Conservation (phyloP, 148 eudicot species). For the Pharnaceum exiguum region DNA sequence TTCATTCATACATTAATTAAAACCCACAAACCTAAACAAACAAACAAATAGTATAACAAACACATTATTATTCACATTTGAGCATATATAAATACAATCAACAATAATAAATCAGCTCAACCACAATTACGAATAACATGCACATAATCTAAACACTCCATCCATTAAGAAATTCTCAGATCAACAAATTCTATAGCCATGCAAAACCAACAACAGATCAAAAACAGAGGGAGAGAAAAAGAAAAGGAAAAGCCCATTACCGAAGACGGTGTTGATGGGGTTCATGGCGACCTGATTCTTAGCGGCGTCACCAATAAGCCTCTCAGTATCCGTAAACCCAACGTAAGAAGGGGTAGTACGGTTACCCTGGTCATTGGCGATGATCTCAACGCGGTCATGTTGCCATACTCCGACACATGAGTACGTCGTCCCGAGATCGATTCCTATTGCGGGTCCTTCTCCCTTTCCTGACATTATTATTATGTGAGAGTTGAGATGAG, state of each 20-base stretch:
- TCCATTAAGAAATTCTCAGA: too few relatives aligned
- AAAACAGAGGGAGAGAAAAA: background rate
- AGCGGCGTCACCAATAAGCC: slow-evolving; percentile 29
- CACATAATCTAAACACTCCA: background rate
- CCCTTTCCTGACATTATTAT: slow-evolving; percentile 20
- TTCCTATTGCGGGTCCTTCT: slow-evolving; percentile 26
- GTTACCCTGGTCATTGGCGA: slow-evolving; percentile 33
- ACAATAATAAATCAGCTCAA: too few relatives aligned
- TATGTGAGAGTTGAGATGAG: background rate
- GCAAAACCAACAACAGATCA: too few relatives aligned
- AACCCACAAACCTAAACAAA: too few relatives aligned
- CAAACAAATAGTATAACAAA: too few relatives aligned
- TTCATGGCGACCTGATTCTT: slow-evolving; percentile 34
- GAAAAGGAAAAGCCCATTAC: slow-evolving; percentile 2
- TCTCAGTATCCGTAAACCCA: slow-evolving; percentile 23
- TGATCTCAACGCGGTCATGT: slow-evolving; percentile 27
- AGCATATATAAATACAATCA: too few relatives aligned
- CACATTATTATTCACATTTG: too few relatives aligned
- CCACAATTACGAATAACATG: too few relatives aligned
- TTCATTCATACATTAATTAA: too few relatives aligned
- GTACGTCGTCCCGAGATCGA: slow-evolving; percentile 25
- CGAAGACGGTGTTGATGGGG: slow-evolving; percentile 30
- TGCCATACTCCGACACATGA: slow-evolving; percentile 27
- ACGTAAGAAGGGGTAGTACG: slow-evolving; percentile 31
- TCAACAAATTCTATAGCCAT: too few relatives aligned